Conservation (phyloP, 768 basidiomycete species). For the Cystofilobasidium capitatum region DNA sequence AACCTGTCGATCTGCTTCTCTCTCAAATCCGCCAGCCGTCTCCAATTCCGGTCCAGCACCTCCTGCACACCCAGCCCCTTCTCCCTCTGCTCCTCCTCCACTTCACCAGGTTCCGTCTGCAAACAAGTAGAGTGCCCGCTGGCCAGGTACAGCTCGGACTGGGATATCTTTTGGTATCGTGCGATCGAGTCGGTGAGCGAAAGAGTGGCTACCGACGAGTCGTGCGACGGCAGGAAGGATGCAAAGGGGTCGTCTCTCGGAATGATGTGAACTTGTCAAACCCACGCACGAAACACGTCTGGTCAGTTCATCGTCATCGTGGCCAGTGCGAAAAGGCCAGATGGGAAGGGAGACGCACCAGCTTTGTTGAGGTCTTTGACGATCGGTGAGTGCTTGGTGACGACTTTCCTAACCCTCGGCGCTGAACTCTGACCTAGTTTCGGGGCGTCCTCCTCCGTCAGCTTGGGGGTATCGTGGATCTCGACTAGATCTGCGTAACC, state of each 20-base stretch:
- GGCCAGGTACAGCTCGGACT: background rate
- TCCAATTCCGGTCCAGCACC: slow-evolving; percentile 3
- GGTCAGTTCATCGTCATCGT: background rate
- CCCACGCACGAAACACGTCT: background rate
- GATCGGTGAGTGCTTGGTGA: background rate
- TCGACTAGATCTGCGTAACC: background rate
- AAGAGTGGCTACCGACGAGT: slow-evolving; percentile 4
- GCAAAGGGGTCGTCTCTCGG: background rate
- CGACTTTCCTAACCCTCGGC: background rate
- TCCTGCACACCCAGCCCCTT: too few relatives aligned
- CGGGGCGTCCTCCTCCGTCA: background rate
- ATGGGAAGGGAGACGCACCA: background rate
- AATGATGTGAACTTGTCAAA: background rate
- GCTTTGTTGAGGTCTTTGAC: background rate
- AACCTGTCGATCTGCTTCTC: background rate
- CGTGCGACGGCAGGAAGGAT: slow-evolving; percentile 4
- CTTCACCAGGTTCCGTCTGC: too few relatives aligned
- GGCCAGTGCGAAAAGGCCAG: background rate
- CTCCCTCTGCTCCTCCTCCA: background rate
- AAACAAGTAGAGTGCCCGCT: too few relatives aligned
- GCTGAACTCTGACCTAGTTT: slow-evolving; percentile 1
- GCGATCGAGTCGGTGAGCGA: background rate
- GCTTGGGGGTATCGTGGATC: background rate
- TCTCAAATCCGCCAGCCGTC: background rate
- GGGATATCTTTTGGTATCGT: background rate